These are phyloP conservation scores for Xeromyces bisporus DNA, from an alignment of 495 filamentous ascomycete genomes.

Conservation along the genomic window DNA sequence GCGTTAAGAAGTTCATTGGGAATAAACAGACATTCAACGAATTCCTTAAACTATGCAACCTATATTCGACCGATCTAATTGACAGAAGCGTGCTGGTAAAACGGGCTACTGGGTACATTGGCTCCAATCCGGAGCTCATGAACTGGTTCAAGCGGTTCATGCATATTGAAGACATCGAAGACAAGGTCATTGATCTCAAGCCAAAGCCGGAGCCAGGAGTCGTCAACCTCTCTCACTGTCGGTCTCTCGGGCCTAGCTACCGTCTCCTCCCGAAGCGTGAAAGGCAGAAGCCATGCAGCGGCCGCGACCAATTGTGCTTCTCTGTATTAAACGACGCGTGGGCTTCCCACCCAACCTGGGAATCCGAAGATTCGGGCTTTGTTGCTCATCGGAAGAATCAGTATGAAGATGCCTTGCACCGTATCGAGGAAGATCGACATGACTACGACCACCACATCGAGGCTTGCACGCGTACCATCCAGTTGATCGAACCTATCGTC, in stretches of 20 bases:
- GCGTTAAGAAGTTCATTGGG: slow-evolving; percentile 86
- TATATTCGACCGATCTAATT: slow-evolving; percentile 82
- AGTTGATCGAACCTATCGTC: slow-evolving; percentile 83
- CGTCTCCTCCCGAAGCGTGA: slow-evolving; percentile 79
- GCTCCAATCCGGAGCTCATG: slow-evolving; percentile 72
- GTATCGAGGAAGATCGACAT: slow-evolving; percentile 95
- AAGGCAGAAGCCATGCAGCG: slow-evolving; percentile 71
- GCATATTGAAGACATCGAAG: slow-evolving; percentile 44
- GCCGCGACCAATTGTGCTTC: slow-evolving; percentile 83
- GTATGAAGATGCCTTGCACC: slow-evolving; percentile 80
- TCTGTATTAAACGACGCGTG: slow-evolving; percentile 91
- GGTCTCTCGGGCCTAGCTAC: slow-evolving; percentile 87
- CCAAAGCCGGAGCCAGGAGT: slow-evolving; percentile 53
- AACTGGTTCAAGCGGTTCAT: slow-evolving; percentile 72
- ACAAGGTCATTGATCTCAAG: slow-evolving; percentile 63
- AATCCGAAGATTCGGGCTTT: slow-evolving; percentile 94
- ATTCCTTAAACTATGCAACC: slow-evolving; percentile 87
- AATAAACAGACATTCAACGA: slow-evolving; percentile 86
- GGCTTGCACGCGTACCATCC: slow-evolving; percentile 79
- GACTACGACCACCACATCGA: slow-evolving; percentile 99
- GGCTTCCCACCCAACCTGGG: slow-evolving; percentile 98
- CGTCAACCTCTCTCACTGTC: slow-evolving; percentile 83
- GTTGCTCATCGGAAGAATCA: slow-evolving; percentile 94
- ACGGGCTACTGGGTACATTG: slow-evolving; percentile 72
- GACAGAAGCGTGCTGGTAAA: slow-evolving; percentile 62